Base-by-base conservation (phyloP, 495 filamentous ascomycete genomes). In the Aspergillus indologenus region DNA sequence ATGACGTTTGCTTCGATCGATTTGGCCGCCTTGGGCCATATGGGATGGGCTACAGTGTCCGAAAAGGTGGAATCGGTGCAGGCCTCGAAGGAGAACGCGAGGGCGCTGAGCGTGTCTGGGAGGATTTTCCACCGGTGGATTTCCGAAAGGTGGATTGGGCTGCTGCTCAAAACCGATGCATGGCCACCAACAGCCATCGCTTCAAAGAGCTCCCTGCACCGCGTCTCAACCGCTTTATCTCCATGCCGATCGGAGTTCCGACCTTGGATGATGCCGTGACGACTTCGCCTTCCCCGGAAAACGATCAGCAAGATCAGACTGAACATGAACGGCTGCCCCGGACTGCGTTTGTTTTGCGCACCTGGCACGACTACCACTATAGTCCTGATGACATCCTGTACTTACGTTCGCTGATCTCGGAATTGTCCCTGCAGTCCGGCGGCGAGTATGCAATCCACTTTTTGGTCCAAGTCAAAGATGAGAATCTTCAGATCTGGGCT, bases 1-100 rank as follows among this genome's bases (percentile, higher is more conserved):
- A 96, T 58, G 89, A 96, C 68, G 81, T 97, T 53, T 98, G 94
- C 76, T 98, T 96, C 72, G 94, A 98, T 54, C 83, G 94, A 2
- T 95, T 88, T 71, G 94, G 95, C 11, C 81, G 90, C 57, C 81
- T 93, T 23, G 95, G 91, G 0, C 87, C 92, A 0, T 98, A 98
- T 63, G 94, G 94, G 0, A 84, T 88, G 53, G 94, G 94, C 17
- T 98, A 98, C 64, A 86, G 83, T 20, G 71, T 78, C 18, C 81
- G 81, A 60, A 84, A 81, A 66, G 94, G 94, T 9, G 94, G 94
- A 9, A 83, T 86, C 18, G 93, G 92, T 0, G 84, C 89, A 26
- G 92, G 90, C 11, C 73, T 93, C 65, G 82, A 91, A 61, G 90
- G 90, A 31, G 88, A 96, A 49, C 83, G 79, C 22, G 90, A 90